Conservation (phyloP, 805 yeast species). For the Starmera amethionina region DNA sequence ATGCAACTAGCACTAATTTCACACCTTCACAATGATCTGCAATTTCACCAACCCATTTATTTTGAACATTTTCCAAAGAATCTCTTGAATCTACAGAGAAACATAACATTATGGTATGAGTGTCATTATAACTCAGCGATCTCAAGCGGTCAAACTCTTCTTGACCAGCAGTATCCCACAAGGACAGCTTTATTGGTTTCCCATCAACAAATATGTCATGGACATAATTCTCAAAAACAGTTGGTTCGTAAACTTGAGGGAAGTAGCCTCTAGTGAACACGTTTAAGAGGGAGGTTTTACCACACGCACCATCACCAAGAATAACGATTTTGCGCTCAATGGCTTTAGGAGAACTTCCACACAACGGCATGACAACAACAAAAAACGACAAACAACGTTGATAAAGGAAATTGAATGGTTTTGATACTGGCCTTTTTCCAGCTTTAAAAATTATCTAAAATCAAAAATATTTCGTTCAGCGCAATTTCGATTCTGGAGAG, state of each 20-base stretch:
- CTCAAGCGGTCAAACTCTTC: slow-evolving; percentile 95
- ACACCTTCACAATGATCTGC: slow-evolving; percentile 97
- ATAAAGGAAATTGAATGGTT: too few relatives aligned
- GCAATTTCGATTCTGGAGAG: too few relatives aligned
- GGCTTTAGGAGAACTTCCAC: slow-evolving; percentile 37
- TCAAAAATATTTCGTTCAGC: too few relatives aligned
- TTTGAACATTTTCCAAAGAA: slow-evolving; percentile 88
- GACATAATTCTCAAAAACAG: slow-evolving; percentile 94
- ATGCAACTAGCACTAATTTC: slow-evolving; percentile 83
- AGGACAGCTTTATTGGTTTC: slow-evolving; percentile 80
- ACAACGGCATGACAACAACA: slow-evolving; percentile 26
- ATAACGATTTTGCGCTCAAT: slow-evolving; percentile 90
- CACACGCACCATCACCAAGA: slow-evolving; percentile 97
- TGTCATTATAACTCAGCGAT: slow-evolving; percentile 86
- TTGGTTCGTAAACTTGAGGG: slow-evolving; percentile 97
- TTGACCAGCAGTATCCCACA: slow-evolving; percentile 99
- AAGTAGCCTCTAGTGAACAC: slow-evolving; percentile 96
- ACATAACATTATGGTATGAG: slow-evolving; percentile 95
- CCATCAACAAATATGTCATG: slow-evolving; percentile 96
- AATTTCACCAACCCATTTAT: slow-evolving; percentile 95
- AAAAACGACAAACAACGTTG: too few relatives aligned
- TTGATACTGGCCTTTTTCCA: too few relatives aligned
- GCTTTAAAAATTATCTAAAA: too few relatives aligned
- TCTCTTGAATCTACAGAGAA: slow-evolving; percentile 91
- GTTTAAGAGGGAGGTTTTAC: slow-evolving; percentile 88